A percentile compares a stretch with the other conserved stretches of the same genome.
phyloP scores from a whole-genome alignment of 768 basidiomycete genomes.

The Psilocybe subaeruginosa region DNA sequence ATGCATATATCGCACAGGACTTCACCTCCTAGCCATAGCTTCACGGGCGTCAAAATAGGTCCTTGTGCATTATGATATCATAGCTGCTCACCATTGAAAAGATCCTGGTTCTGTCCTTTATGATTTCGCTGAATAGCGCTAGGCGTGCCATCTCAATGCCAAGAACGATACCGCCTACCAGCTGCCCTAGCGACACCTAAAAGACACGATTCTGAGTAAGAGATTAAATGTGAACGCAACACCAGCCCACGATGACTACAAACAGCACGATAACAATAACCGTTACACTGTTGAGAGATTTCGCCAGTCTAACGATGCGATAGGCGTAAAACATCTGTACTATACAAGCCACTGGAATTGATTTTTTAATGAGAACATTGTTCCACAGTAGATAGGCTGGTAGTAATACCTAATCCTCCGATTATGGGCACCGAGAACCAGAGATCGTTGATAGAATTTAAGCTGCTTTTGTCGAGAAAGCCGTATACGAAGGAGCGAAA shows the following conservation, averaged over 20 bases:
- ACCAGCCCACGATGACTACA: neutral
- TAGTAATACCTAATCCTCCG: neutral
- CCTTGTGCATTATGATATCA: too few species aligned
- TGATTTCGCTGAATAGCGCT: neutral
- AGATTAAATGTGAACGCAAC: too few species aligned
- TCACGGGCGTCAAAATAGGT: neutral
- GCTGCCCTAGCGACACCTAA: constrained; percentile 8
- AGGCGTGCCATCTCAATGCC: constrained; percentile 1
- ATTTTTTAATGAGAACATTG: too few species aligned
- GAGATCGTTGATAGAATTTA: neutral
- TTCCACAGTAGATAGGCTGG: neutral
- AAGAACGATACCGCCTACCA: constrained; percentile 7
- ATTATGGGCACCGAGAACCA: constrained; percentile 4
- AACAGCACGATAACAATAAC: neutral
- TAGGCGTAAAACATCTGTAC: neutral
- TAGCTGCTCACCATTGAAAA: neutral
- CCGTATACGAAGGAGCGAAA: constrained; percentile 1
- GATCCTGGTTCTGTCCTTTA: neutral
- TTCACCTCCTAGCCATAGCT: neutral
- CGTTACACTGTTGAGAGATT: neutral
- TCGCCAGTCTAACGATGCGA: neutral
- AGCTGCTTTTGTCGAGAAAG: neutral
- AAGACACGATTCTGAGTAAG: neutral
- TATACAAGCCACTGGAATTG: neutral
- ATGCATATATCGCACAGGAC: neutral